These are phyloP conservation scores for Colletotrichum neosansevieriae DNA, from an alignment of 2,329 filamentous ascomycete species.

Conservation along the genomic window DNA sequence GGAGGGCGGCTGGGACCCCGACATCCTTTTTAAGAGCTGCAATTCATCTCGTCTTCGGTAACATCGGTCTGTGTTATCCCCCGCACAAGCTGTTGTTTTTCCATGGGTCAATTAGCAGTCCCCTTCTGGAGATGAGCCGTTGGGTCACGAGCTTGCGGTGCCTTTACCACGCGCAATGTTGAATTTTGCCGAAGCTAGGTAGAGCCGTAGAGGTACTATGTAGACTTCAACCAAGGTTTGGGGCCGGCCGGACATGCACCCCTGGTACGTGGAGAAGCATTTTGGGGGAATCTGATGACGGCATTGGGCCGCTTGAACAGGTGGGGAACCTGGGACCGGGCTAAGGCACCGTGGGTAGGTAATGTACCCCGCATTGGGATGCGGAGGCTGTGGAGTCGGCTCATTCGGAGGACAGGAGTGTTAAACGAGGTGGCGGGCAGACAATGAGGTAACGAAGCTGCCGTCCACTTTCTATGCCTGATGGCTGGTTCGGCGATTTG, in stretches of 20 bases:
- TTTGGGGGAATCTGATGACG: constrained; percentile 15
- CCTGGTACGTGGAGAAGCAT: constrained; percentile 9
- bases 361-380: constrained; percentile 32
- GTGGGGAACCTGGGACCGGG: constrained; percentile 24
- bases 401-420: too few species aligned
- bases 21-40: constrained; percentile 16
- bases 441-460: background rate
- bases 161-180: background rate
- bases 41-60: background rate
- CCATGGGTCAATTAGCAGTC: constrained; percentile 8
- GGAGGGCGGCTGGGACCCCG: background rate
- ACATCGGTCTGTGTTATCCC: constrained; percentile 30
- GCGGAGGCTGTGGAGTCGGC: constrained; percentile 20
- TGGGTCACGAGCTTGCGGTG: constrained; percentile 9
- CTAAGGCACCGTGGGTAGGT: too few species aligned
- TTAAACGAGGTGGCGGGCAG: background rate
- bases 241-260: background rate
- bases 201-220: too few species aligned
- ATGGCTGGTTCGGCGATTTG: constrained; percentile 3
- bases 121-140: background rate
- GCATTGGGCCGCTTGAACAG: constrained; percentile 38
- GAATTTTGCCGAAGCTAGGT: constrained; percentile 24
- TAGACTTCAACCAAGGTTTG: constrained; percentile 25
- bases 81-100: constrained; percentile 17
- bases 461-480: background rate